Conservation (phyloP, 129 eudicot species). For the Helichrysum umbraculigerum region DNA sequence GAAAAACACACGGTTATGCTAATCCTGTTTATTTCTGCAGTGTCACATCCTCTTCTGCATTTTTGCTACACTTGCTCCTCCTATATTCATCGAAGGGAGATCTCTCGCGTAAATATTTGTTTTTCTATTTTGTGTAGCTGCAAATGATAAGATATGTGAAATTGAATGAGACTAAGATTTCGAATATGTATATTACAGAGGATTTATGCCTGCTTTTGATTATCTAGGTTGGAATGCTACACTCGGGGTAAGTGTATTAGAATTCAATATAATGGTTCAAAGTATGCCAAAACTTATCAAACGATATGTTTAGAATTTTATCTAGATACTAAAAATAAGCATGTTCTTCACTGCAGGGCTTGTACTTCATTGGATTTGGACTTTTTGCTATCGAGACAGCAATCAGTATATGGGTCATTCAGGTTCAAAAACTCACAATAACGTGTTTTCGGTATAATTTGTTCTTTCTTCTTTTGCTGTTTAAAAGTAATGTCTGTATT, state of each 20-base stretch:
- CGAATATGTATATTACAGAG: constrained; percentile 49
- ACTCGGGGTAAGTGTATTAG: constrained; percentile 59
- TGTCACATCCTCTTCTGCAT: constrained; percentile 69
- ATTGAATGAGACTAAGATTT: constrained; percentile 1
- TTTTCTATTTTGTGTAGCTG: background rate
- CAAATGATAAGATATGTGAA: constrained; percentile 1
- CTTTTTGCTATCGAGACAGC: constrained; percentile 64
- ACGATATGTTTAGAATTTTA: background rate
- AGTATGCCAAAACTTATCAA: background rate
- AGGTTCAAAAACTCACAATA: constrained; percentile 44
- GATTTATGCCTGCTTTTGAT: constrained; percentile 77
- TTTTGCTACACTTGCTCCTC: constrained; percentile 87
- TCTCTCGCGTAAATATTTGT: constrained; percentile 63
- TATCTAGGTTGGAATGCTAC: constrained; percentile 50
- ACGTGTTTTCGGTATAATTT: background rate
- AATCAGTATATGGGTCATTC: constrained; percentile 95
- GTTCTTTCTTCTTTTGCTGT: background rate
- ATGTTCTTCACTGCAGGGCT: constrained; percentile 43
- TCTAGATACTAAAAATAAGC: background rate
- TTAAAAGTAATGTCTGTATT: background rate
- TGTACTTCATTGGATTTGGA: constrained; percentile 79
- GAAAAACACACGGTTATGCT: background rate
- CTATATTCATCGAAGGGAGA: constrained; percentile 68
- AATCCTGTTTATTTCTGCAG: constrained; percentile 38
- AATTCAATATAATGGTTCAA: background rate